Evolutionary conservation across 1,284 basidiomycete genomes (phyloP).

Genomic region (Lignosus rhinocerotis): DNA sequence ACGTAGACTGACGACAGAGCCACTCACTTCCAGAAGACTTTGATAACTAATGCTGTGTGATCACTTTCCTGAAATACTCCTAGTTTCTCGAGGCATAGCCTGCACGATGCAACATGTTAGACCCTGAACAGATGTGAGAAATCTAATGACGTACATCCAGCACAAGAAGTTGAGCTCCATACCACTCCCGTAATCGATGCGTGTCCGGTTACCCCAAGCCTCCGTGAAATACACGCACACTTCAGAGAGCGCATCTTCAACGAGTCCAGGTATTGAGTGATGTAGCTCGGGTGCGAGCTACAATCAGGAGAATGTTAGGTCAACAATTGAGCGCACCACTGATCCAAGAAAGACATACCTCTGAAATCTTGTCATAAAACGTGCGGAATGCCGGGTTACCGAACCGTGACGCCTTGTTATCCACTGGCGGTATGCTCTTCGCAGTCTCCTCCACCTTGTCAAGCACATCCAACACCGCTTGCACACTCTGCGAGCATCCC

Average conservation of each 20-base stretch:
- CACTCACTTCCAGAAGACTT: slow-evolving; percentile 85
- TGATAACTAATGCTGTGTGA: slow-evolving; percentile 77
- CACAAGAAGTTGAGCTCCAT: slow-evolving; percentile 99
- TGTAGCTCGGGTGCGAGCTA: slow-evolving; percentile 57
- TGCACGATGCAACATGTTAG: slow-evolving; percentile 34
- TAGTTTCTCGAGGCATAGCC: slow-evolving; percentile 81
- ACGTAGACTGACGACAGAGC: not conserved
- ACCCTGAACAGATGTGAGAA: not conserved
- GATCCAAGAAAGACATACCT: slow-evolving; percentile 47
- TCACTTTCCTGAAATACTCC: slow-evolving; percentile 70
- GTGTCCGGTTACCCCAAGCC: slow-evolving; percentile 87
- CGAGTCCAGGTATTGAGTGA: slow-evolving; percentile 55
- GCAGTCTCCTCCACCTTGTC: slow-evolving; percentile 71
- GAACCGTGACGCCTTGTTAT: slow-evolving; percentile 91
- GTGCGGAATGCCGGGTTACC: slow-evolving; percentile 96
- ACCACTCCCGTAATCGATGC: slow-evolving; percentile 98
- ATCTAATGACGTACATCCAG: slow-evolving; percentile 75
- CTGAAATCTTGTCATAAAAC: slow-evolving; percentile 83
- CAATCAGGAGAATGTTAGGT: not conserved
- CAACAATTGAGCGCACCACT: not conserved
- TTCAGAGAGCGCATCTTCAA: slow-evolving; percentile 61
- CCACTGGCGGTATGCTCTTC: slow-evolving; percentile 78
- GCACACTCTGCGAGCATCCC: slow-evolving; percentile 53
- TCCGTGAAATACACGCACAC: slow-evolving; percentile 83
- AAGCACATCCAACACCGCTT: slow-evolving; percentile 63